These are phyloP conservation scores for Ceratorhiza oryzae-sativae DNA, from an alignment of 1,284 basidiomycete genomes.

Conservation along the genomic window DNA sequence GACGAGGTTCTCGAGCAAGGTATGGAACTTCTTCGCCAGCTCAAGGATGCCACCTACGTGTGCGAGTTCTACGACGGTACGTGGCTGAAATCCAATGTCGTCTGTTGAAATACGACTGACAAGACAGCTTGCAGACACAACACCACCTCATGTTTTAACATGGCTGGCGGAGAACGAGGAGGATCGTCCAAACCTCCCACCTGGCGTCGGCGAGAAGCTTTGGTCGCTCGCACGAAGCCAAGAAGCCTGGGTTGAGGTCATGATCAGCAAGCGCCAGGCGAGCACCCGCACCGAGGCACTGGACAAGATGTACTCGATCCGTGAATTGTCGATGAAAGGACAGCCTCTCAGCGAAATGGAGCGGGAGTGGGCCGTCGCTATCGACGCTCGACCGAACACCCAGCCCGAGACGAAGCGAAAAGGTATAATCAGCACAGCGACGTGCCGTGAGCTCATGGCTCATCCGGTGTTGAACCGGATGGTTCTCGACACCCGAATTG, in stretches of 20 bases:
- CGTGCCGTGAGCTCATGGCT: not conserved
- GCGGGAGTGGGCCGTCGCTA: not conserved
- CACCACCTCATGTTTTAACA: not conserved
- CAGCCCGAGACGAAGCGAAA: not conserved
- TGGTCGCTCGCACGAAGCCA: not conserved
- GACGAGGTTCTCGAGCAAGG: not conserved
- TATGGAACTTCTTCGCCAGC: not conserved
- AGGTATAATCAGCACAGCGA: not conserved
- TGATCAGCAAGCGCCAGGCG: not conserved
- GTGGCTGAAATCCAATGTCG: too few species aligned
- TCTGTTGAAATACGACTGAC: too few species aligned
- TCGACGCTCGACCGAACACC: not conserved
- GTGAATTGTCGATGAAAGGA: not conserved
- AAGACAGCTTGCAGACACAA: too few species aligned
- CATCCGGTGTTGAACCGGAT: not conserved
- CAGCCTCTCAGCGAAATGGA: not conserved
- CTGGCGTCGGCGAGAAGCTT: not conserved
- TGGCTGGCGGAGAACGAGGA: slow-evolving; percentile 11
- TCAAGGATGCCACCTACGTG: not conserved
- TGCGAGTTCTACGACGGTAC: not conserved
- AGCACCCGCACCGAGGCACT: not conserved
- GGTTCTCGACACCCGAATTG: not conserved
- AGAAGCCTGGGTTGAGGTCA: not conserved
- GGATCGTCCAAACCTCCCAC: not conserved
- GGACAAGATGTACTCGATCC: not conserved